Evolutionary conservation across 345 rosid genomes (phyloP), one percentile per base, ranked within the genome.

Genomic region (Citrus cavaleriei): DNA sequence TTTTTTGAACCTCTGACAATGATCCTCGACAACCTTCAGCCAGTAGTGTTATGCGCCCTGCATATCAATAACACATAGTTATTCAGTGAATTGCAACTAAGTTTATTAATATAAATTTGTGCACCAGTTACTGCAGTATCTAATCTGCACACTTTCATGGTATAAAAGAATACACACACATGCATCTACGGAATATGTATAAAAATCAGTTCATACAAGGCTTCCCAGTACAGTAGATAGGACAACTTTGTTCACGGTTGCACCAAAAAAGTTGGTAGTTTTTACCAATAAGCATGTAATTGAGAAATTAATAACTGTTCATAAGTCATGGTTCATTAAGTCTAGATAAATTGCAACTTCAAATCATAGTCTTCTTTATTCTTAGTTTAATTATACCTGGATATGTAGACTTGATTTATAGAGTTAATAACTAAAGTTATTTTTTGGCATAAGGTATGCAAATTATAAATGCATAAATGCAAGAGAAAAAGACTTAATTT

Each of bases 21-120:
- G 99, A 95, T 85, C 99, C 99, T 75, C 99, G 92, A 81, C 98
- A 95, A 78, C 99, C 99, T 80, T 95, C 99, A 51, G 97, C 97
- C 51, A 95, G 82, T 75, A 95, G 88, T 59, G 91, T 95, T 69
- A 95, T 64, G 70, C 86, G 85, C 13, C 99, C 98, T 95, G 89
- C 84, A 87, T 35, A 68, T 79, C 77, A 60, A 65, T 66, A 74
- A 30, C 71, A 84, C 27, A 64, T 57, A 55, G 70, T 65, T 68
- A 49, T 19, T 73, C 40, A 68, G 69, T 71, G 66, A 25, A 46
- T 1, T 4, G 58, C 59, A 68, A 51, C 14, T 16, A 65, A 55
- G 34, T 63, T 78, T 24, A 49, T 28, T 24, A 65, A 34, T 51
- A 30, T 24, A 38, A 32, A 21, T 19, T 32, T 19, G 42, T 21